These are phyloP conservation scores for Astrothelium subdiscretum DNA, from an alignment of 495 filamentous ascomycete species.

Conservation along the genomic window DNA sequence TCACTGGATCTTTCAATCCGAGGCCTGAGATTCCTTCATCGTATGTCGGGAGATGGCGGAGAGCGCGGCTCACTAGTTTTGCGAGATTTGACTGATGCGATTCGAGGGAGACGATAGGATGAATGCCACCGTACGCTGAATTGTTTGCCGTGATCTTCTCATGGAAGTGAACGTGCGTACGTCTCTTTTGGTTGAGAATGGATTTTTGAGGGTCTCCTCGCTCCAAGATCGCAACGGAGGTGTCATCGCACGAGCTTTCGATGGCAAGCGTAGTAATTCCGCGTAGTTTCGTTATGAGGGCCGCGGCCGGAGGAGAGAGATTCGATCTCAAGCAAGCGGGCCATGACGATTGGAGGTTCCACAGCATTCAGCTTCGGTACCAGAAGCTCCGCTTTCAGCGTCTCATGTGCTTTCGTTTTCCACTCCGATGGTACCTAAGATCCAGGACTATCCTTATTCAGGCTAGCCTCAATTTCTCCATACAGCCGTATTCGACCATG, in stretches of 20 bases:
- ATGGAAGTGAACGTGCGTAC: constrained; percentile 51
- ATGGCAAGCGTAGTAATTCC: constrained; percentile 58
- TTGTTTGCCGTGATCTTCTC: constrained; percentile 73
- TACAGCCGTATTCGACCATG: background rate
- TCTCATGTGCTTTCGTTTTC: background rate
- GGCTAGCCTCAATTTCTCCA: background rate
- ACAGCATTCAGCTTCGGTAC: background rate
- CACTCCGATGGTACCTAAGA: background rate
- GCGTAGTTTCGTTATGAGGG: too few relatives aligned
- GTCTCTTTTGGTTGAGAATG: background rate
- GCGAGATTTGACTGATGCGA: constrained; percentile 63
- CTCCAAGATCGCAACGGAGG: constrained; percentile 75
- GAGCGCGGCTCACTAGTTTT: constrained; percentile 49
- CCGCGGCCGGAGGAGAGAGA: background rate
- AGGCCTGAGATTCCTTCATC: background rate
- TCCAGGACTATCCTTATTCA: background rate
- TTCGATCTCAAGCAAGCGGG: background rate
- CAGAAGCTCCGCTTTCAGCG: background rate
- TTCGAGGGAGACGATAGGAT: constrained; percentile 59
- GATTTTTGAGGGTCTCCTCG: constrained; percentile 22
- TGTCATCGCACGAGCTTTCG: constrained; percentile 96
- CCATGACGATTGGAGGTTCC: background rate
- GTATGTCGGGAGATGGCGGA: background rate
- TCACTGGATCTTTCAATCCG: background rate
- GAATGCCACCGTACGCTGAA: constrained; percentile 56